phyloP scores from a whole-genome alignment of 495 filamentous ascomycete species.

The Aspergillus kassunensis region DNA sequence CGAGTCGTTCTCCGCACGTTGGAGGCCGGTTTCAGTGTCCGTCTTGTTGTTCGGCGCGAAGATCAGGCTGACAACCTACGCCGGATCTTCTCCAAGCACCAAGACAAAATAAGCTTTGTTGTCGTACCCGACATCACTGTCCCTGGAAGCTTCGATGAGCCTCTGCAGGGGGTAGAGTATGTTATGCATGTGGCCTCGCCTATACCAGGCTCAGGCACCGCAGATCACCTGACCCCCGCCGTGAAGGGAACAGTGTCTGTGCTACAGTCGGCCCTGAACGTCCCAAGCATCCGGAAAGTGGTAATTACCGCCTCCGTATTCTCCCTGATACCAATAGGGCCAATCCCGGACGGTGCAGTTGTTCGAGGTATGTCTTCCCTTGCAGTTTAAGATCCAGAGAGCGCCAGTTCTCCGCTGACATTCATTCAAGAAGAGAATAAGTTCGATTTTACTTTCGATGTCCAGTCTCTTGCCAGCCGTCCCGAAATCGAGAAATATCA shows the following conservation, averaged over 20 bases:
- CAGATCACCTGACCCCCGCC: conserved; percentile 32
- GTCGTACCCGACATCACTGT: conserved; percentile 46
- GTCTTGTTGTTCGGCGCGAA: conserved; percentile 20
- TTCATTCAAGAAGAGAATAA: conserved; percentile 13
- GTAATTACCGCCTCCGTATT: conserved; percentile 41
- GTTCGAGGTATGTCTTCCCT: background rate
- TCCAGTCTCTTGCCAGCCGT: background rate
- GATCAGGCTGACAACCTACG: conserved; percentile 21
- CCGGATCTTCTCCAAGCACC: conserved; percentile 9
- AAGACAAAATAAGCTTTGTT: conserved; percentile 27
- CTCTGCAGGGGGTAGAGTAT: conserved; percentile 42
- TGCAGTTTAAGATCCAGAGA: too few species aligned
- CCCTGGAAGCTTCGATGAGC: conserved; percentile 41
- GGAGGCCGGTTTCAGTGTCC: conserved; percentile 21
- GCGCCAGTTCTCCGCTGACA: too few species aligned
- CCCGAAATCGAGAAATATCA: conserved; percentile 11
- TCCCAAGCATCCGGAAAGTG: conserved; percentile 33
- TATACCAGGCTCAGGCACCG: conserved; percentile 16
- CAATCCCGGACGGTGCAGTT: background rate
- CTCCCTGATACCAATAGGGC: conserved; percentile 23
- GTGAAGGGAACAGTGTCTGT: conserved; percentile 34
- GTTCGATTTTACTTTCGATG: conserved; percentile 7
- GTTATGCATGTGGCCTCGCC: conserved; percentile 54
- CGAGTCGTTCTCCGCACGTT: conserved; percentile 21
- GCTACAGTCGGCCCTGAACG: conserved; percentile 33